A percentile compares a stretch with the other conserved stretches of the same genome.
Conservation (phyloP, 352 stramenopile genomes). For the Peronospora belbahrii region DNA sequence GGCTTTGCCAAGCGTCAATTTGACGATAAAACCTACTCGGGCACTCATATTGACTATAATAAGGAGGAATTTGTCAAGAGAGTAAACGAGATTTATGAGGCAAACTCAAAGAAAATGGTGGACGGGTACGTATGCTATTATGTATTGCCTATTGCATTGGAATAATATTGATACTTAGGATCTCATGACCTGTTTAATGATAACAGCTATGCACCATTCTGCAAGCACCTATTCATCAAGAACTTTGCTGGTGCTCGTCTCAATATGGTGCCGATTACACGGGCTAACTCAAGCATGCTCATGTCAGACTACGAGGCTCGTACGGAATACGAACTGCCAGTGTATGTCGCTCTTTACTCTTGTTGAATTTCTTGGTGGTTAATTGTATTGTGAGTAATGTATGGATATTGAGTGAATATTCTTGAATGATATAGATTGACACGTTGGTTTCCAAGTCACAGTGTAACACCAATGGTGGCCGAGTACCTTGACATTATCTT, state of each 20-base stretch:
- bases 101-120: constrained; percentile 51
- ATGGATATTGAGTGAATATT: constrained; percentile 3
- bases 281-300: constrained; percentile 89
- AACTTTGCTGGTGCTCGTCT: constrained; percentile 90
- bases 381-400: not conserved
- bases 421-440: constrained; percentile 35
- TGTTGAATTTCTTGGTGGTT: no score
- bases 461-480: constrained; percentile 77
- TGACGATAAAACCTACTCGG: constrained; percentile 68
- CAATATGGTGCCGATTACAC: constrained; percentile 89
- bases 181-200: not conserved
- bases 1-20: constrained; percentile 82
- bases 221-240: constrained; percentile 97
- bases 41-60: constrained; percentile 63
- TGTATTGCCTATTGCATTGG: no score
- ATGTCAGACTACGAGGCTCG: constrained; percentile 91
- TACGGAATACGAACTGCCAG: constrained; percentile 90
- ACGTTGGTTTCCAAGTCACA: constrained; percentile 90
- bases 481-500: constrained; percentile 97
- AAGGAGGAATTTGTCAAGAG: constrained; percentile 69
- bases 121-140: constrained; percentile 35
- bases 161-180: not conserved
- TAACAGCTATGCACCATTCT: constrained; percentile 94
- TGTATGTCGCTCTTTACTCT: constrained; percentile 36
- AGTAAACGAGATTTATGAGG: constrained; percentile 78